A percentile compares a stretch with the other conserved stretches of the same genome.
phyloP scores from a whole-genome alignment of 371 early-diverging fungal genomes.

The Amoeboaphelidium occidentale region DNA sequence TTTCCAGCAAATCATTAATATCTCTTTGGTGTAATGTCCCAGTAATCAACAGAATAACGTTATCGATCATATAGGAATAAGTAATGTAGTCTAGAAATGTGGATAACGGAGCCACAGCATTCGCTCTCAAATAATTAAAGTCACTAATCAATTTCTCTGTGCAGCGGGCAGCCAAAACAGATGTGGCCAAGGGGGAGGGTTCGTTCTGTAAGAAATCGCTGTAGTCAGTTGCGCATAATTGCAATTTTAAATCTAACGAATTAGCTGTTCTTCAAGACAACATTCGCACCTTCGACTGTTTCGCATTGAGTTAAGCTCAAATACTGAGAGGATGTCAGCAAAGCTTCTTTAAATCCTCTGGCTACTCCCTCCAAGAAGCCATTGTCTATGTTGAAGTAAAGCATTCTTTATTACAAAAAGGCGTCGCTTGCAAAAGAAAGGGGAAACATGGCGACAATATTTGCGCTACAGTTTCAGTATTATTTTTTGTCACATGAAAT shows the following conservation, averaged over 20 bases:
- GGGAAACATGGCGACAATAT: too few species aligned
- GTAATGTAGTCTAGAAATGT: constrained; percentile 89
- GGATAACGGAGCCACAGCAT: constrained; percentile 53
- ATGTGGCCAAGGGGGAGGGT: constrained; percentile 80
- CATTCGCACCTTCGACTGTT: constrained; percentile 63
- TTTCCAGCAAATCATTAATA: constrained; percentile 78
- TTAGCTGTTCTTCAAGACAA: neutral
- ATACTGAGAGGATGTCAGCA: constrained; percentile 57
- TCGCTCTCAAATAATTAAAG: constrained; percentile 67
- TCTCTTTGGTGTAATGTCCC: constrained; percentile 94
- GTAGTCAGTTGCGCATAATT: constrained; percentile 85
- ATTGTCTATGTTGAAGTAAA: constrained; percentile 60
- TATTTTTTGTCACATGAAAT: too few species aligned
- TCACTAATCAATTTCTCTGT: constrained; percentile 71
- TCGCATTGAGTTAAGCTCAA: constrained; percentile 89
- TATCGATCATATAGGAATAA: constrained; percentile 97
- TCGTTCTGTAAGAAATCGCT: constrained; percentile 80
- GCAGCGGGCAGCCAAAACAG: constrained; percentile 60
- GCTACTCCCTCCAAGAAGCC: constrained; percentile 87
- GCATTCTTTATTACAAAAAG: constrained; percentile 1
- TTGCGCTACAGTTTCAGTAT: too few species aligned
- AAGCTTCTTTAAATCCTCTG: constrained; percentile 71
- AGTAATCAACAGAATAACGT: constrained; percentile 86
- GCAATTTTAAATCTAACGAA: constrained; percentile 51
- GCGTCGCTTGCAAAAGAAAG: neutral